Base-by-base conservation (phyloP, 2,329 filamentous ascomycete species). In the Periconia sp. region DNA sequence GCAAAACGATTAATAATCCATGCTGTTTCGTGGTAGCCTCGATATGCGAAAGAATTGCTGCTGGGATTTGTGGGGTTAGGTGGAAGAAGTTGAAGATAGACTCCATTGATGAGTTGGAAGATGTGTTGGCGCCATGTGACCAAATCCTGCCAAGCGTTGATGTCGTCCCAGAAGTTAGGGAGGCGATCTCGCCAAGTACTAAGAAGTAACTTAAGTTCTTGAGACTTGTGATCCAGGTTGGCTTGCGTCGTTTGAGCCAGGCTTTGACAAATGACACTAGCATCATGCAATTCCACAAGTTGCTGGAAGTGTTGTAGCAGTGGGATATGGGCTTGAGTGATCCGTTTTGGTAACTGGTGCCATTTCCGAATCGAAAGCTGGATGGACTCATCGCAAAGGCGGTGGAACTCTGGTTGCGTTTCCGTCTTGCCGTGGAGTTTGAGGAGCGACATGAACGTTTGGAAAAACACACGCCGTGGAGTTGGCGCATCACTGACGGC, bases 101-200 rank as follows among this genome's bases (percentile, higher is more conserved):
- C 96, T 46, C 85, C 86, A 72, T 99, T 99, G 77, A 99, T 97
- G 20, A 99, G 83, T 53, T 92, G 89, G 79, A 99, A 99, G 56
- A 99, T 97, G 74, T 99, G 94, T 72, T 99, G 95, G 62, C 94
- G 87, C 94, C 94, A 99, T 1, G 94, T 99, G n/a, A 99, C 94
- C 41, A 99, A 80, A 70, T 99, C 95, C 73, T 99, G 94, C 94
- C 94, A 99, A 40, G 94, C 91, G 60, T 95, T 96, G 74, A 99
- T 99, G 72, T 99, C 94, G 72, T 99, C 94, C 94, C 94, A 99
- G 3, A 96, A 89, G 69, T 99, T 99, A 1, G 94, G 94, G 49
- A 99, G 79, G 46, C 94, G 85, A 71, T 99, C 94, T 53, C 94
- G 87, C 94, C 94, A 99, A 8, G 93, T 94, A 50, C 91, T 91